Base-by-base conservation (phyloP, 768 basidiomycete genomes). In the Crepidotus variabilis region DNA sequence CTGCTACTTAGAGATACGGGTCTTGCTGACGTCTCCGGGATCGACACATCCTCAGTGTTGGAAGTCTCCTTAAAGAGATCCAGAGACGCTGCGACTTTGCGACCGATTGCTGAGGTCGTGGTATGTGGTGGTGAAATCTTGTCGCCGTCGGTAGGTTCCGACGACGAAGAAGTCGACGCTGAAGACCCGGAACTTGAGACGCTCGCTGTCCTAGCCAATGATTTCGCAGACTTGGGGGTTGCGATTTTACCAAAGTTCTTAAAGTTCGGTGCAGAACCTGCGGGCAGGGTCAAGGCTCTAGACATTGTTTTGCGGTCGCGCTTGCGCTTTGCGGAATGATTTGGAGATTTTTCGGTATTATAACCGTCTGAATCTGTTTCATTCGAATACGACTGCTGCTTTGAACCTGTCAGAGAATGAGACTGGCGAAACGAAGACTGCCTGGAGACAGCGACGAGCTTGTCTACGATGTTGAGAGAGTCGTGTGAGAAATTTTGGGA, bases 11-110 rank as follows among this genome's bases (percentile, higher is more conserved):
- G 60, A 23, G 65, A 45, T 13, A 72, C 72, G n/a, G 65, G 55
- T 56, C 69, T 64, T 21, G 61, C 65, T 16, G 71, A 71, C 7
- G 67, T 54, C 43, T 76, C 72, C n/a, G 69, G 49, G 34, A 63
- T 57, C n/a, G 63, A 51, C 45, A 73, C 71, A 10, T 75, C 72
- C 2, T 71, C 59, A 46, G 71, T 69, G 33, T 75, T 74, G 47
- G 78, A 73, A 0, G 88, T 86, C 72, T 90, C 88, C 63, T 87
- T 91, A 78, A 93, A 93, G 10, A 93, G 78, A 61, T 91, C 86
- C 10, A 93, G 76, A 5, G 86, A 85, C 10, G 87, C 90, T 1
- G 91, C 91, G 32, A 93, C 90, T 68, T 93, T 93, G 61, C 91
- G 84, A 28, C 89, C 86, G 49, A 86, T 88, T 18, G 84, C 85